Percentiles rank a stretch among this genome's conserved stretches.
phyloP scores from a whole-genome alignment of 305 asterid genomes.

The Rubia balearica region DNA sequence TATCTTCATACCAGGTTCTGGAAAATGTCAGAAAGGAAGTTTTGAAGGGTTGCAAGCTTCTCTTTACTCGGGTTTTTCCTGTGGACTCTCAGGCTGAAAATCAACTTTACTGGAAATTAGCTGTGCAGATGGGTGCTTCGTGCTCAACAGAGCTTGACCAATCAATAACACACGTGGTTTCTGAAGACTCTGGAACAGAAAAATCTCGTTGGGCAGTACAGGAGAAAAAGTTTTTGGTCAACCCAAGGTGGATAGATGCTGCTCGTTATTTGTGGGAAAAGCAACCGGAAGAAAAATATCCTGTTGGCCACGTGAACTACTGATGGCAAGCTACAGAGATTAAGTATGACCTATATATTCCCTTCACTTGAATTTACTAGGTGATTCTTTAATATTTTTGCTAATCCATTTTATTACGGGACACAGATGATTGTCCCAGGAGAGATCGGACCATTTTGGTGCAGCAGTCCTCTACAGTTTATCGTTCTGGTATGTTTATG shows the following conservation, averaged over 20 bases:
- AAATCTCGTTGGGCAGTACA: slow-evolving; percentile 17
- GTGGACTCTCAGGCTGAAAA: slow-evolving; percentile 9
- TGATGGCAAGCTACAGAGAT: slow-evolving; percentile 6
- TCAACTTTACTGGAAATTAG: slow-evolving; percentile 11
- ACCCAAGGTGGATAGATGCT: slow-evolving; percentile 23
- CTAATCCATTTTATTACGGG: not conserved
- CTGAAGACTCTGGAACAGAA: slow-evolving; percentile 14
- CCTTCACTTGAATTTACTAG: not conserved
- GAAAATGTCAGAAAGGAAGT: slow-evolving; percentile 9
- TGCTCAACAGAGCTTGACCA: slow-evolving; percentile 8
- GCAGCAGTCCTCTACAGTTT: not conserved
- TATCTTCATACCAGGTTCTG: slow-evolving; percentile 12
- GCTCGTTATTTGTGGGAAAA: slow-evolving; percentile 57
- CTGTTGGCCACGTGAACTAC: slow-evolving; percentile 31
- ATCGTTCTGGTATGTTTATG: not conserved
- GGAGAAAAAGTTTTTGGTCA: slow-evolving; percentile 13
- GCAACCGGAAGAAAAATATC: slow-evolving; percentile 66
- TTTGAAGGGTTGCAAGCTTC: slow-evolving; percentile 11
- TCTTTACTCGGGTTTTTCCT: slow-evolving; percentile 7
- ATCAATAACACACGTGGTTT: slow-evolving; percentile 12
- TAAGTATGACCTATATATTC: not conserved
- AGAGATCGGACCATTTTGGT: no score
- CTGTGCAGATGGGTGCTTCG: slow-evolving; percentile 17
- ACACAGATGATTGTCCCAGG: no score
- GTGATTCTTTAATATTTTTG: not conserved